Conservation (phyloP, 192 early-diverging fungal genomes). For the Allomyces javanicus region DNA sequence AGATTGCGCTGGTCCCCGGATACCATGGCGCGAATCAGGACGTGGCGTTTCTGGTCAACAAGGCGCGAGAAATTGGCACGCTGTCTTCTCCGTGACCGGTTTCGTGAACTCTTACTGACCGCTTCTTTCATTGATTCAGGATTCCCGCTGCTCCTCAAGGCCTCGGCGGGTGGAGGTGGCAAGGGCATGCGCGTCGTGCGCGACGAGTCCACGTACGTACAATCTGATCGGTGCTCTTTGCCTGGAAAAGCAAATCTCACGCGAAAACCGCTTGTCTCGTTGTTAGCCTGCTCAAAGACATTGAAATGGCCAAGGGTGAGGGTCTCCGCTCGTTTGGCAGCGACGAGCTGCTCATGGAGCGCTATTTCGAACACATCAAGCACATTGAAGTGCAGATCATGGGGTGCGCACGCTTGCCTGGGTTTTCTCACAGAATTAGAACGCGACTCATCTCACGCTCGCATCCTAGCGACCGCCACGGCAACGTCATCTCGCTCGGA, state of each 20-base stretch:
- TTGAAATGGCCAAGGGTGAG: constrained; percentile 31
- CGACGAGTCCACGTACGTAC: constrained; percentile 13
- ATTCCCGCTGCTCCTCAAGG: constrained; percentile 40
- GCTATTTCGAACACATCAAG: constrained; percentile 30
- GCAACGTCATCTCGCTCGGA: constrained; percentile 29
- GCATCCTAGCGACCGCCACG: constrained; percentile 18
- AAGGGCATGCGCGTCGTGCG: constrained; percentile 44
- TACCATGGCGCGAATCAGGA: constrained; percentile 41
- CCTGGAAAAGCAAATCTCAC: too few relatives aligned
- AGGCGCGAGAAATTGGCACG: constrained; percentile 21
- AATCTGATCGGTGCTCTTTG: too few relatives aligned
- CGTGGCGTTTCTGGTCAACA: constrained; percentile 21
- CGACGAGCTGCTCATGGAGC: constrained; percentile 33
- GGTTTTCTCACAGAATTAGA: too few relatives aligned
- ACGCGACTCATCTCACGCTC: too few relatives aligned
- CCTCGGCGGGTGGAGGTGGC: constrained; percentile 40
- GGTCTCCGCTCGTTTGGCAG: constrained; percentile 33
- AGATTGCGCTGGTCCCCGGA: constrained; percentile 40
- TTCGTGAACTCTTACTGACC: too few relatives aligned
- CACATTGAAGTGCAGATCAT: constrained; percentile 25
- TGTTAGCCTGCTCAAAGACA: constrained; percentile 23
- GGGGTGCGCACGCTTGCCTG: not conserved
- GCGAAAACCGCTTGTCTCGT: too few relatives aligned
- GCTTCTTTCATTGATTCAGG: constrained; percentile 5
- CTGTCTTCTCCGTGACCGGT: not conserved